phyloP scores from a whole-genome alignment of 176 grass and related monocot species.

The Thalia dealbata region DNA sequence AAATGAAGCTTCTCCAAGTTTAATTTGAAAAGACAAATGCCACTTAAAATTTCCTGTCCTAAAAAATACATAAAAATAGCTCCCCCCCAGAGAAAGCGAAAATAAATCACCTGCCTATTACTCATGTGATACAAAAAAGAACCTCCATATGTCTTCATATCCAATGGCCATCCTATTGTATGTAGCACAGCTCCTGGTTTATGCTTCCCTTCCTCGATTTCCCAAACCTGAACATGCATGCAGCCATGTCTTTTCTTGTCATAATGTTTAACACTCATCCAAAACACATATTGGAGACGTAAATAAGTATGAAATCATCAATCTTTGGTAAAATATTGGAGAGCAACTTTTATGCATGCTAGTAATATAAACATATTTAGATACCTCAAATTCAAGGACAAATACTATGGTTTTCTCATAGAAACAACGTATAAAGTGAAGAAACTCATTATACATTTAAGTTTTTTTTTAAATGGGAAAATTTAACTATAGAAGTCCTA shows the following conservation, averaged over 20 bases:
- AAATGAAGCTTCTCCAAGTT: too few species aligned
- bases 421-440: not conserved
- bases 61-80: not conserved
- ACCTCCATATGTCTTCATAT: slow-evolving; percentile 71
- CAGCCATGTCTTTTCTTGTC: not conserved
- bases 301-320: not conserved
- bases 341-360: not conserved
- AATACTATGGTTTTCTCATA: not conserved
- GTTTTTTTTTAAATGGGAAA: too few species aligned
- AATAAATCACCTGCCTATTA: slow-evolving; percentile 53
- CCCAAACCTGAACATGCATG: slow-evolving; percentile 73
- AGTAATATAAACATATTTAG: not conserved
- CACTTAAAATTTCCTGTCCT: not conserved
- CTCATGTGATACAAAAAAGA: slow-evolving; percentile 87
- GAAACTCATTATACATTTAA: not conserved
- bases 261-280: not conserved
- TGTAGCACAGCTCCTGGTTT: slow-evolving; percentile 69
- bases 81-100: not conserved
- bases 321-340: not conserved
- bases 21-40: not conserved
- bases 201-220: slow-evolving; percentile 86
- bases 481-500: too few species aligned
- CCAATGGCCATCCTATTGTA: slow-evolving; percentile 94
- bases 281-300: not conserved
- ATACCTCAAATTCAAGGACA: not conserved